Conservation (phyloP, 176 grass and related monocot species). For the Secale cereale region DNA sequence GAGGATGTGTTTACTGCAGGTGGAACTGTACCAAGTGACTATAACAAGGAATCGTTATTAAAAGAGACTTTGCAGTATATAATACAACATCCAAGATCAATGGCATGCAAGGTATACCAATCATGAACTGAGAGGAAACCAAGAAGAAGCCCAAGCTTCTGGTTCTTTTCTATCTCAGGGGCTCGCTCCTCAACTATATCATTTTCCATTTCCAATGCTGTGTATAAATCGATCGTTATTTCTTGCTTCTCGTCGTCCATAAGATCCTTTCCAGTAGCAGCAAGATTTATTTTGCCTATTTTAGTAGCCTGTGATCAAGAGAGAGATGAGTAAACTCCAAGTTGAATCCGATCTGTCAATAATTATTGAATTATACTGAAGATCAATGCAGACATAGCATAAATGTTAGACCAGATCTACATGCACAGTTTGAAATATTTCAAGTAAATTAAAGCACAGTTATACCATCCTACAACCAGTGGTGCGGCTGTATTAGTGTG, state of each 20-base stretch:
- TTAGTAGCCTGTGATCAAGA: slow-evolving; percentile 74
- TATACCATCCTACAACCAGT: neutral
- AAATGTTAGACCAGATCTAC: slow-evolving; percentile 8
- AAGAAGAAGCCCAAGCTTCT: slow-evolving; percentile 97
- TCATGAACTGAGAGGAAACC: slow-evolving; percentile 93
- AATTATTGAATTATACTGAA: neutral
- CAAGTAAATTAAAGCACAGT: neutral
- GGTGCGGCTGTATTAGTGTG: neutral
- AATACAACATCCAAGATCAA: neutral
- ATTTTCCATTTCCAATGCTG: slow-evolving; percentile 87
- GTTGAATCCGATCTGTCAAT: neutral
- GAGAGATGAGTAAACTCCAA: slow-evolving; percentile 17
- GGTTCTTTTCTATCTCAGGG: slow-evolving; percentile 84
- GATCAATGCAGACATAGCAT: neutral
- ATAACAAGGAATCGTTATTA: slow-evolving; percentile 1
- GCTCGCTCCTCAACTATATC: slow-evolving; percentile 74
- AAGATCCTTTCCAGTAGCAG: slow-evolving; percentile 96
- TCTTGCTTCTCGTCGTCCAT: slow-evolving; percentile 99
- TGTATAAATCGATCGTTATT: slow-evolving; percentile 81
- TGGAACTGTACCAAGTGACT: neutral
- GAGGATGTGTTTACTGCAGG: slow-evolving; percentile 5
- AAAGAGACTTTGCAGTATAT: neutral
- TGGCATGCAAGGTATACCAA: slow-evolving; percentile 49
- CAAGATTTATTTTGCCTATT: slow-evolving; percentile 99
- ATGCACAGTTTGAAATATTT: neutral